Evolutionary conservation across 345 rosid genomes (phyloP), one percentile per base, ranked within the genome.

Genomic region (Jatropha curcas): DNA sequence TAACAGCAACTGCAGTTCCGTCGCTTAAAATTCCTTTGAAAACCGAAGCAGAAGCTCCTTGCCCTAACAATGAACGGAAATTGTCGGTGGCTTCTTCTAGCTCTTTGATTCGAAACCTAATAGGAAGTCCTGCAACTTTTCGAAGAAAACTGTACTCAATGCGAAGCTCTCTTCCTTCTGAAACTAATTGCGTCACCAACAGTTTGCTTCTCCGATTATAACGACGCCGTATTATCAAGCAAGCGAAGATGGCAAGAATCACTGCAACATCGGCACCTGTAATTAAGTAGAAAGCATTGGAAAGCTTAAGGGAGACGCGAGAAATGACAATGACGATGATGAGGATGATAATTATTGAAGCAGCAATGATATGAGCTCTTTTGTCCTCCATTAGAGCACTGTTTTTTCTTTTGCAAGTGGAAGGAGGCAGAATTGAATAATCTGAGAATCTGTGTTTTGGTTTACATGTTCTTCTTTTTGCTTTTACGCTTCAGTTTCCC

Each of bases 101-200:
- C 73, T 94, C 97, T 43, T 78, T 85, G 76, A 68, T 76, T 45
- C 82, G 77, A 77, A 90, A 94, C 64, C 82, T 90, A 1, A 77
- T 90, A 0, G 98, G 97, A 13, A 91, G 83, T 5, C 96, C 96
- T 0, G 98, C 96, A 25, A 94, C 96, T 83, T 88, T 90, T 67
- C 98, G 68, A 1, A 94, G 79, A 61, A 94, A 91, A 72, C 96
- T 94, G 75, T 90, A 94, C 69, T 94, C 97, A 22, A 88, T 82
- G 37, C 89, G 81, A 16, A 91, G 90, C 88, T 91, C 98, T 34
- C 72, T 71, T 19, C 94, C 92, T 83, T 88, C 92, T 0, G 92
- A 80, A 24, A 37, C 79, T 53, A 83, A 50, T 43, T 77, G 82
- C 0, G 80, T 83, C 46, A 80, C 90, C 31, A 94, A 67, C 24